Base-by-base conservation (phyloP, 306 rosid genomes). In the Biancaea sappan region DNA sequence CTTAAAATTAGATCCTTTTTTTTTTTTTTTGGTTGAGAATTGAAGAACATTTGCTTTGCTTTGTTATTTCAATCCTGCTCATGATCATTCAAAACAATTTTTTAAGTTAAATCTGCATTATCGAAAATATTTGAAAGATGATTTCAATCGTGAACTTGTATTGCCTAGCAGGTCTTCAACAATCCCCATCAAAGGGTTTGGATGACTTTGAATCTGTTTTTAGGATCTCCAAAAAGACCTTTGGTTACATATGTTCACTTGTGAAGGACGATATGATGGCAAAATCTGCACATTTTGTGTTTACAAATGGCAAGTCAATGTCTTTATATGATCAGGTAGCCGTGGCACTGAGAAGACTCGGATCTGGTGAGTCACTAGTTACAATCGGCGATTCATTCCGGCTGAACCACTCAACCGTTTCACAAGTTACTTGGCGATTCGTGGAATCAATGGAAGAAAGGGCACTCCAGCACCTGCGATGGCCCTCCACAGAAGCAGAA, bases 401-500 rank as follows among this genome's bases (percentile, higher is more conserved):
- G 60, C 64, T 87, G 77, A 90, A 84, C 86, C 96, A 90, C 85
- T 90, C 96, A 22, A 86, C 90, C n/a, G 96, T 90, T 48, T 87
- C 92, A 28, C 96, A 90, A 82, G 89, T 86, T 69, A 90, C 92
- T 34, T 85, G 92, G 92, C 84, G 90, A 43, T 86, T 86, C 37
- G 94, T 86, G 24, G 96, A 90, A 71, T 85, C 88, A 47, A 87
- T 90, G 96, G 92, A 89, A 86, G 84, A 73, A 77, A 82, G 88
- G 69, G 96, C 79, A 16, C 96, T 90, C 24, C 81, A 74, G 80
- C 96, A 90, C 87, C 83, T 90, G 67, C 81, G 73, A 40, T 90
- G 96, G 92, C 92, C 92, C 32, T 81, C 87, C n/a, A 65, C 86
- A 3, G 89, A 85, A 78, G 28, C 69, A 10, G 92, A 90, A 72